A percentile compares a stretch with the other conserved stretches of the same genome.
phyloP scores from a whole-genome alignment of 805 yeast genomes.

The Tetrapisispora iriomotensis region DNA sequence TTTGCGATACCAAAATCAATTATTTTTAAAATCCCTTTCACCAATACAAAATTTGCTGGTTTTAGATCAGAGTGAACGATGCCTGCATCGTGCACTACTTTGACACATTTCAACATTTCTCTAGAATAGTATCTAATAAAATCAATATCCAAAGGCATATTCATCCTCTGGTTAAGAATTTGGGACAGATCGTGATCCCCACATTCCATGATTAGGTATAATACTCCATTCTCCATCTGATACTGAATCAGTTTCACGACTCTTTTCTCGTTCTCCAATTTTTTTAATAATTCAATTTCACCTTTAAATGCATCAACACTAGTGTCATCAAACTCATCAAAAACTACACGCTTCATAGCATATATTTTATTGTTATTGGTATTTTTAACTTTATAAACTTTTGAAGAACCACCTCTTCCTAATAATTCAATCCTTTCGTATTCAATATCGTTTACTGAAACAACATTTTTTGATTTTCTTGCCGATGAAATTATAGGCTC shows the following conservation, averaged over 20 bases:
- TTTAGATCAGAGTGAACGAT: conserved; percentile 77
- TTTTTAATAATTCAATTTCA: conserved; percentile 67
- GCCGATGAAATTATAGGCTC: conserved; percentile 10
- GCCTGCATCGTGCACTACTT: conserved; percentile 78
- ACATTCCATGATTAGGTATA: conserved; percentile 82
- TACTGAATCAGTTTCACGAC: conserved; percentile 75
- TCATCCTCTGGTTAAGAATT: conserved; percentile 51
- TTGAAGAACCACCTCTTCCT: conserved; percentile 90
- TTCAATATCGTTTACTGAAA: conserved; percentile 46
- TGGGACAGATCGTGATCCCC: conserved; percentile 87
- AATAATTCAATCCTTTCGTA: conserved; percentile 70
- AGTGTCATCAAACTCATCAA: conserved; percentile 70
- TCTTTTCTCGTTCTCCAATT: conserved; percentile 49
- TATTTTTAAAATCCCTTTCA: conserved; percentile 72
- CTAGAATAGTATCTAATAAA: conserved; percentile 72
- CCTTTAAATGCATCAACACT: conserved; percentile 78
- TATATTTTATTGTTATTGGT: conserved; percentile 49
- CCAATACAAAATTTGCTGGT: conserved; percentile 67
- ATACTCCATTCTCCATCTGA: conserved; percentile 51
- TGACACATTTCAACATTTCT: conserved; percentile 73
- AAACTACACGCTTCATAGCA: conserved; percentile 74
- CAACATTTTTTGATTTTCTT: conserved; percentile 10
- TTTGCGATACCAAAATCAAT: conserved; percentile 96
- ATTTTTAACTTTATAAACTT: conserved; percentile 67
- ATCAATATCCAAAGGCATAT: conserved; percentile 49